Evolutionary conservation across 352 stramenopile species (phyloP), one percentile per base, ranked within the genome.

Genomic region (Phytophthora palmivora): DNA sequence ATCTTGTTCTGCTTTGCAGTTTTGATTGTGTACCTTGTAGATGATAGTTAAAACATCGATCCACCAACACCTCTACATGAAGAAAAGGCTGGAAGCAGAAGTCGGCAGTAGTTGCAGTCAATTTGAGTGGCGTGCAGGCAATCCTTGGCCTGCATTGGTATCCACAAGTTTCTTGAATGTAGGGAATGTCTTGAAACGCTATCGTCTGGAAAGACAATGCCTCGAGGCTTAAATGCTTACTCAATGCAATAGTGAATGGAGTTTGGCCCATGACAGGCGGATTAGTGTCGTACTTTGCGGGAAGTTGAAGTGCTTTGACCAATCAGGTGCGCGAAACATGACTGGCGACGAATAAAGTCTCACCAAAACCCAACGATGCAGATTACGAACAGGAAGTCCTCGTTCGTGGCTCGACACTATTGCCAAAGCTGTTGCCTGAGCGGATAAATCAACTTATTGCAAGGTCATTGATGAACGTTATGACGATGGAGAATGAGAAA

Each of bases 271-370:
- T 6, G 30, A 59, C 48, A 57, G 30, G 19, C 18, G 12, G 7
- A 42, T 9, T 5, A 15, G 3, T 36, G 4, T 50, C 43, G 43
- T 36, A 51, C 30, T 51, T 43, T 26, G 8, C 6, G 14, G 16
- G 7, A 53, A 19, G 47, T 65, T 65, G 47, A 65, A 65, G 56
- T 44, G 22, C 10, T 43, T 15, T n/a, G 12, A 28, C 56, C 46
- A 58, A 64, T 64, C 37, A 19, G 1, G 46, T 37, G 15, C 16
- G 9, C 37, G 39, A 6, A 51, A 30, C 15, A 11, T 48, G 15
- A 30, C n/a, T 32, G 19, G 2, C 18, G 2, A 47, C 41, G 30
- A 51, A 4, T 45, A 15, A 45, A 45, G 18, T 45, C 21, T 30
- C 41, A 47, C 16, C 28, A 24, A 42, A 41, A 42, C 12, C 14